These are phyloP conservation scores for Pisolithus thermaeus DNA, from an alignment of 1,284 basidiomycete species.

Conservation along the genomic window DNA sequence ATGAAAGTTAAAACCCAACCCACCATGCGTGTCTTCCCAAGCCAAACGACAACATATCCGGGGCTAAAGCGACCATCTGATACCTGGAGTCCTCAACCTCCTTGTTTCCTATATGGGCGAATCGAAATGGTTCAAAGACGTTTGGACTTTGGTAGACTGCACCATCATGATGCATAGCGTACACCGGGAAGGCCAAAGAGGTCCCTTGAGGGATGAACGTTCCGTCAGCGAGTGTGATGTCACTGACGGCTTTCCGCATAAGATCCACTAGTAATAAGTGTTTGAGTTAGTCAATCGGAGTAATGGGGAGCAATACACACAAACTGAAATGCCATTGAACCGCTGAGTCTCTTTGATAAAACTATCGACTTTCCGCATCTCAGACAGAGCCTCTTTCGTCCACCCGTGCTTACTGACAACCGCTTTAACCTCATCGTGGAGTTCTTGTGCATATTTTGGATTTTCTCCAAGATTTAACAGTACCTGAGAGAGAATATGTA, in stretches of 20 bases:
- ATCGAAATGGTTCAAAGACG: neutral
- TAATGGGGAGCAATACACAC: conserved; percentile 17
- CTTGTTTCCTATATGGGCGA: neutral
- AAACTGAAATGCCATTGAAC: conserved; percentile 19
- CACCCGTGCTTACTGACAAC: conserved; percentile 37
- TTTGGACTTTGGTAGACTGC: neutral
- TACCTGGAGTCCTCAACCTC: conserved; percentile 12
- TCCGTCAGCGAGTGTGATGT: conserved; percentile 38
- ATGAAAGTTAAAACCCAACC: neutral
- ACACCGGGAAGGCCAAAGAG: conserved; percentile 21
- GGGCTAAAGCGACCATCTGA: conserved; percentile 11
- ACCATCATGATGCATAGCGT: neutral
- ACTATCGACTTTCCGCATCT: conserved; percentile 43
- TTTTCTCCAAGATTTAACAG: conserved; percentile 32
- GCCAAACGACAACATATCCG: conserved; percentile 16
- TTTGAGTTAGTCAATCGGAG: neutral
- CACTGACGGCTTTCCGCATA: conserved; percentile 29
- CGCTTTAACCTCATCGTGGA: conserved; percentile 40
- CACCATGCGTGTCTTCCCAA: conserved; percentile 17
- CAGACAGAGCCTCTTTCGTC: conserved; percentile 35
- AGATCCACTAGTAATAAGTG: conserved; percentile 24
- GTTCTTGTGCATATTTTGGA: conserved; percentile 31
- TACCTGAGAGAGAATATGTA: conserved; percentile 30
- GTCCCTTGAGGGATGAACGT: conserved; percentile 34
- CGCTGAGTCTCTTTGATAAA: conserved; percentile 41